Conservation (phyloP, 257 asterid species). For the Linaria vulgaris region DNA sequence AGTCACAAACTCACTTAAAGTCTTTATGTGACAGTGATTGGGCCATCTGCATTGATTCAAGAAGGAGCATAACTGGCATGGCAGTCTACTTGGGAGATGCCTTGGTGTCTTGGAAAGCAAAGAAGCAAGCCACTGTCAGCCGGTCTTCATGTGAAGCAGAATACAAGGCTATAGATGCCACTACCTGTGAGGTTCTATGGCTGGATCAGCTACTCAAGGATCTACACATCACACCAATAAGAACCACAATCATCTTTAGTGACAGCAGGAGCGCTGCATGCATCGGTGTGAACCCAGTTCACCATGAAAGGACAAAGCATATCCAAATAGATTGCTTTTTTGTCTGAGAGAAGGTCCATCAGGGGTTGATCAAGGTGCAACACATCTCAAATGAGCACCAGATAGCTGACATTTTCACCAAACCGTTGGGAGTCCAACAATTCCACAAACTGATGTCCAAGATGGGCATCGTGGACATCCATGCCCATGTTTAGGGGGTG, state of each 20-base stretch:
- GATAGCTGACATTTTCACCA: not conserved
- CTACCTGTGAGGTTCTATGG: not conserved
- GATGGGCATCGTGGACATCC: no score
- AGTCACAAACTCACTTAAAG: not conserved
- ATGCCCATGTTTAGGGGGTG: no score
- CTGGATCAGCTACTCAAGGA: not conserved
- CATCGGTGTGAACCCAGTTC: no score
- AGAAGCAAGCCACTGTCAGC: not conserved
- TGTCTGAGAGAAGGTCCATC: not conserved
- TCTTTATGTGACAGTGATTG: not conserved
- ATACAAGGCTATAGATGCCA: not conserved
- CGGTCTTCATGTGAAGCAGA: not conserved
- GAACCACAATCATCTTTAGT: not conserved
- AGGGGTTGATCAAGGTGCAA: not conserved
- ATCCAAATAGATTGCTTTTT: not conserved
- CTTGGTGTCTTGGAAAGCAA: not conserved
- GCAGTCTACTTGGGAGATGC: not conserved
- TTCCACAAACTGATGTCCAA: no score
- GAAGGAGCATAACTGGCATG: not conserved
- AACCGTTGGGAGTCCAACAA: not conserved
- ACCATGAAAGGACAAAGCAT: no score
- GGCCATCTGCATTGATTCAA: not conserved
- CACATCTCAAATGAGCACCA: not conserved
- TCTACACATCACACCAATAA: not conserved
- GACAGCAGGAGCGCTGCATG: no score